These are phyloP conservation scores for Suhomyces ambrosiae DNA, from an alignment of 1,139 yeast genomes.

Conservation along the genomic window DNA sequence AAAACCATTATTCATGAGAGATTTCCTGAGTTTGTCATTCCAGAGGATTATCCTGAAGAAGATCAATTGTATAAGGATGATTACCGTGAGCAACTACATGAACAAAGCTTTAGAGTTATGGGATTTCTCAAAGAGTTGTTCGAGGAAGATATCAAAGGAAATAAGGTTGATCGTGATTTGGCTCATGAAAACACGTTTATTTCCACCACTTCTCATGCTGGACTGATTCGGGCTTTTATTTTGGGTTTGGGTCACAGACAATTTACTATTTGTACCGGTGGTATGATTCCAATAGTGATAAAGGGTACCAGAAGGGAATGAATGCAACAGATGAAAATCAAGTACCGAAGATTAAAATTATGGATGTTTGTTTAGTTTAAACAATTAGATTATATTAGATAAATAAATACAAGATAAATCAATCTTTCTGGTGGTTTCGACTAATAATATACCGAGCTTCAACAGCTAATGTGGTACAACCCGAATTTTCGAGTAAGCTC, in stretches of 20 bases:
- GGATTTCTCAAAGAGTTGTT: slow-evolving; percentile 24
- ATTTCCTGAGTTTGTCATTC: slow-evolving; percentile 33
- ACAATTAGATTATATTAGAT: background rate
- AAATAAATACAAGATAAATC: background rate
- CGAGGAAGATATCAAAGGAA: slow-evolving; percentile 22
- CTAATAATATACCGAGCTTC: too few relatives aligned
- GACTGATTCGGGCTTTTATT: slow-evolving; percentile 26
- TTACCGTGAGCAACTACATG: slow-evolving; percentile 22
- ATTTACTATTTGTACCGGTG: slow-evolving; percentile 35
- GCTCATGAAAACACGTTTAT: slow-evolving; percentile 20
- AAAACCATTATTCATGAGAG: slow-evolving; percentile 36
- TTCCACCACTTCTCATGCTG: slow-evolving; percentile 31
- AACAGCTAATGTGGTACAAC: too few relatives aligned
- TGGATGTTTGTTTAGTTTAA: too few relatives aligned
- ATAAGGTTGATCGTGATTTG: slow-evolving; percentile 17
- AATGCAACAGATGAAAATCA: too few relatives aligned
- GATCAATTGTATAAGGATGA: slow-evolving; percentile 20
- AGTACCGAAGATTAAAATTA: too few relatives aligned
- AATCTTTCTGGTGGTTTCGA: too few relatives aligned
- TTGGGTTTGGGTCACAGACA: slow-evolving; percentile 26
- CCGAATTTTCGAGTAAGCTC: too few relatives aligned
- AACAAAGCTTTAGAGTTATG: slow-evolving; percentile 25
- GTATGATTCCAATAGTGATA: slow-evolving; percentile 32
- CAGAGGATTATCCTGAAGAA: slow-evolving; percentile 22
- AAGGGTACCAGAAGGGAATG: slow-evolving; percentile 22